phyloP scores from a whole-genome alignment of 108 stramenopile genomes.

The Discostella pseudostelligera region DNA sequence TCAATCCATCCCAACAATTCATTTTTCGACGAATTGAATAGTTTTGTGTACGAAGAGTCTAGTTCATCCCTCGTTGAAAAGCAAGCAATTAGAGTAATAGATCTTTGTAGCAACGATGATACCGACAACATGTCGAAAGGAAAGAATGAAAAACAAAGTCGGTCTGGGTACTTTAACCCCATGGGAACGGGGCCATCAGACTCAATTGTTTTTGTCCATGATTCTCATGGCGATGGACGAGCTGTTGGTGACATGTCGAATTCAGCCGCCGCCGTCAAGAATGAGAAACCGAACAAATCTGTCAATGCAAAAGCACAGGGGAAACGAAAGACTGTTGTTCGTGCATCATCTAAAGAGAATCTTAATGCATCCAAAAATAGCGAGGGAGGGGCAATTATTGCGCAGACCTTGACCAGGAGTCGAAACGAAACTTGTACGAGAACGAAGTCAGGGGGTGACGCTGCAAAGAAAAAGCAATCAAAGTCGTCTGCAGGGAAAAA shows the following conservation, averaged over 20 bases:
- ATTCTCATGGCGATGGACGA: background rate
- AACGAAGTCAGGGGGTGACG: background rate
- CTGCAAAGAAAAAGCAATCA: background rate
- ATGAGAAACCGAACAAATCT: background rate
- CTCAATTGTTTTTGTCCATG: slow-evolving; percentile 18
- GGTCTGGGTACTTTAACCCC: background rate
- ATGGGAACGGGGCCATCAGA: background rate
- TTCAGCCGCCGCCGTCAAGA: background rate
- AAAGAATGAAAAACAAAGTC: slow-evolving; percentile 1
- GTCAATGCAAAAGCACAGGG: background rate
- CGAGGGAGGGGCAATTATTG: background rate
- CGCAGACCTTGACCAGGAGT: background rate
- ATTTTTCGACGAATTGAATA: background rate
- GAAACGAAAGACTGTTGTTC: background rate
- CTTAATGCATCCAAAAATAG: background rate
- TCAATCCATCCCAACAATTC: background rate
- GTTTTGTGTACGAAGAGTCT: background rate
- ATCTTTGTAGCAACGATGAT: background rate
- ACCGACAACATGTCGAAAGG: background rate
- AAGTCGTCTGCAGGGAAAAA: background rate
- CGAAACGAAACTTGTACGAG: slow-evolving; percentile 1
- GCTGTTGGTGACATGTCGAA: background rate
- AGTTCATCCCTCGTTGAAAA: background rate
- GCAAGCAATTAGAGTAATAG: background rate
- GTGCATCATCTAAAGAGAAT: background rate